These are phyloP conservation scores for Hemerocallis citrina DNA, from an alignment of 106 monocot genomes.

Conservation along the genomic window DNA sequence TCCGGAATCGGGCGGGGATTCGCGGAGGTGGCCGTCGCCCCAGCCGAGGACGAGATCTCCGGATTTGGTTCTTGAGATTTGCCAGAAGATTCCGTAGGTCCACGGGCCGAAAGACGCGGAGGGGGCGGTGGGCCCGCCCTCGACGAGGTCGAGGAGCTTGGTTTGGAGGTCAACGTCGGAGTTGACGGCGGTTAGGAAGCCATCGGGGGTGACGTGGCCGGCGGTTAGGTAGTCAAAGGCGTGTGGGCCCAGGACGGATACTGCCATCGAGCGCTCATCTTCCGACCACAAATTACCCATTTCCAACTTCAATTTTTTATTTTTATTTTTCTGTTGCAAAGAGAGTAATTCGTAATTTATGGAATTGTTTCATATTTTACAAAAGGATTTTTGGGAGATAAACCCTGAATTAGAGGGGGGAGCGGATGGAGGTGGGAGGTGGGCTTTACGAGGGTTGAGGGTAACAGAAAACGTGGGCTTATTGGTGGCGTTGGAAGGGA, in stretches of 20 bases:
- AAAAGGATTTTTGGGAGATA: too few relatives aligned
- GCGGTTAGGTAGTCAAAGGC: constrained; percentile 51
- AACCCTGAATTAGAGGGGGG: too few relatives aligned
- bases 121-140: constrained; percentile 17
- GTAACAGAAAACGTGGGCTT: too few relatives aligned
- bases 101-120: constrained; percentile 25
- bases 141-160: constrained; percentile 66
- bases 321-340: too few relatives aligned
- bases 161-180: constrained; percentile 41
- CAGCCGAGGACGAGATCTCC: constrained; percentile 54
- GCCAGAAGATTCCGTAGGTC: constrained; percentile 86
- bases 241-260: constrained; percentile 38
- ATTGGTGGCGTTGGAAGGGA: too few relatives aligned
- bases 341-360: too few relatives aligned
- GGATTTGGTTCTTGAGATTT: constrained; percentile 48
- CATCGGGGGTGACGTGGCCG: constrained; percentile 27
- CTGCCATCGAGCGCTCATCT: constrained; percentile 46
- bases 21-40: constrained; percentile 72
- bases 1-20: constrained; percentile 5
- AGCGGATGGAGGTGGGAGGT: too few relatives aligned
- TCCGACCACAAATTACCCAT: constrained; percentile 30
- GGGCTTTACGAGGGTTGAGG: too few relatives aligned
- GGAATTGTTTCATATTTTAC: too few relatives aligned
- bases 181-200: constrained; percentile 20
- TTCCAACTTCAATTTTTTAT: constrained; percentile 17